Conservation (phyloP, 148 eudicot species). For the Limonium bicolor region DNA sequence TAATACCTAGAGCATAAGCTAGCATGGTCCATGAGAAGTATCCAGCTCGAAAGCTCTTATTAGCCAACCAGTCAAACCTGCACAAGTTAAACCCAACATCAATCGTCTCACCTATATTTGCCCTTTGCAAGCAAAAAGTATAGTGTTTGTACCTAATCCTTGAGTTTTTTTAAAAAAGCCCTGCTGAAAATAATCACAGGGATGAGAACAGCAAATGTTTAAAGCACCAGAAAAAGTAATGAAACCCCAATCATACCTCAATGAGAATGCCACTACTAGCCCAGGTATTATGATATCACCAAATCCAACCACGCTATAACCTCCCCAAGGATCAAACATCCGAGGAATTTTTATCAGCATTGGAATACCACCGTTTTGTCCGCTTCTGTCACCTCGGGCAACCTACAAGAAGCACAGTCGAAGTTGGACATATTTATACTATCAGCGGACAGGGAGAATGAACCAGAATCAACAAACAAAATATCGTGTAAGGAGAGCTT, state of each 20-base stretch:
- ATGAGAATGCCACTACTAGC: slow-evolving; percentile 68
- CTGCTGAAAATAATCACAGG: no score
- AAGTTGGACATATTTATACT: not conserved
- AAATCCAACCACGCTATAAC: slow-evolving; percentile 95
- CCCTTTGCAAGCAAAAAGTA: not conserved
- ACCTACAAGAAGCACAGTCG: slow-evolving; percentile 27
- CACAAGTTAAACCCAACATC: slow-evolving; percentile 3
- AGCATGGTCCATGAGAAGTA: slow-evolving; percentile 89
- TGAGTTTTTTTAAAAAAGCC: no score
- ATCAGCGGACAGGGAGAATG: no score
- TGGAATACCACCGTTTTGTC: slow-evolving; percentile 98
- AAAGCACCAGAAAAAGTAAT: not conserved
- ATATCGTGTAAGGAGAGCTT: not conserved
- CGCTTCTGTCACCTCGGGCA: slow-evolving; percentile 94
- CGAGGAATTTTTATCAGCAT: slow-evolving; percentile 95
- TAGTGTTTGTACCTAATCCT: no score
- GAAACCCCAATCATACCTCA: slow-evolving; percentile 34
- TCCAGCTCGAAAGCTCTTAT: slow-evolving; percentile 60
- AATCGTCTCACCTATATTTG: not conserved
- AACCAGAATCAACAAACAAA: no score
- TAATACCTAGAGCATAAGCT: slow-evolving; percentile 81
- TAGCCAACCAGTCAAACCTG: slow-evolving; percentile 97
- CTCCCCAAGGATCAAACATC: slow-evolving; percentile 99
- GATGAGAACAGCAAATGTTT: no score
- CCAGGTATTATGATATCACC: slow-evolving; percentile 98